Base-by-base conservation (phyloP, 2,329 filamentous ascomycete genomes). In the Venturia carpophila region DNA sequence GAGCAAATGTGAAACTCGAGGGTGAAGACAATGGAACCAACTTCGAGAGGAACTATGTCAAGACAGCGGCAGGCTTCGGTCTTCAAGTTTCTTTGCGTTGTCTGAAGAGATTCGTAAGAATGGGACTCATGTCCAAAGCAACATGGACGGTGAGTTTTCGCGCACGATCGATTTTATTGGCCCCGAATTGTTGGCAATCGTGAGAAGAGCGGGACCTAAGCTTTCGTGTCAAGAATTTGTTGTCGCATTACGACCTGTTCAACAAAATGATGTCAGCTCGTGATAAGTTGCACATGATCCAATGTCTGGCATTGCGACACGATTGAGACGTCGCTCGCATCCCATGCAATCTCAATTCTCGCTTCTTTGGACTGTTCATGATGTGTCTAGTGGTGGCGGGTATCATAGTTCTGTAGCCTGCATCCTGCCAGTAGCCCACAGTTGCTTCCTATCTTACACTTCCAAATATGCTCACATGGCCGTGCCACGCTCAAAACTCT, bases 401-500 rank as follows among this genome's bases (percentile, higher is more conserved):
- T 27, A 27, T 52, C 47, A 11, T 52, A 21, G 27, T 13, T 11
- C 24, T 30, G 15, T 15, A 10, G 21, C 47, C 45, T 5, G 15
- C 24, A 6, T 7, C 24, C 47, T 52, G 47, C 47, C 47, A 21
- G 45, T 24, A 52, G 47, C 21, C 21, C 21, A 3, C 15, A 30
- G 9, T 15, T 21, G n/a, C 21, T 27, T 21, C 9, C 11, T 52
- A 52, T 52, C n/a, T 27, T 52, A 6, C 11, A 27, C 5, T 11
- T 5, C 21, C 47, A 49, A 11, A 10, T 10, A 52, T 11, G 52
- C 19, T 58, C 52, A 97, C 75, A 97, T 94, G 84, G 95, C 95
- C 3, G 94, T 97, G 21, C 94, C 94, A 69, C 94, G 85, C 83
- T 99, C 94, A 75, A 99, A 99, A 76, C 90, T 97, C 74, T 99